These are phyloP conservation scores for Corinectria fuckeliana DNA, from an alignment of 2,329 filamentous ascomycete species.

Conservation along the genomic window DNA sequence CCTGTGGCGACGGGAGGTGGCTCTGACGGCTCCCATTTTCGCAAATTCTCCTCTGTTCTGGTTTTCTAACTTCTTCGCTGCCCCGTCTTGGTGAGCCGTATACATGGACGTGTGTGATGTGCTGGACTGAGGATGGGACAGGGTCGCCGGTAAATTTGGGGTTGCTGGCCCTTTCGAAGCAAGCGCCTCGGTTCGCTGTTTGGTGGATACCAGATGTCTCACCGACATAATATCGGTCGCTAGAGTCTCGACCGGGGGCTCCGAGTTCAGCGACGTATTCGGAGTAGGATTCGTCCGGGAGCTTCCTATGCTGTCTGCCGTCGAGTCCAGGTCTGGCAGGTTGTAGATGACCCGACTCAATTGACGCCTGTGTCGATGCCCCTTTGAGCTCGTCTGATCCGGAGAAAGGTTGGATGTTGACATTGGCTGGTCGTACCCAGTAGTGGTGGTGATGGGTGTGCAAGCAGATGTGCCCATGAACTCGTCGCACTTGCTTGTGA, in stretches of 20 bases:
- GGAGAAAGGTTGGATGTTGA: slow-evolving; percentile 25
- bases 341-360: slow-evolving; percentile 32
- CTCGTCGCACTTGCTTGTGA: slow-evolving; percentile 29
- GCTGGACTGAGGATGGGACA: slow-evolving; percentile 23
- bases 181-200: slow-evolving; percentile 18
- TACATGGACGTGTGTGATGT: slow-evolving; percentile 39
- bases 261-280: slow-evolving; percentile 39
- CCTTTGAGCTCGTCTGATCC: neutral
- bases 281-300: slow-evolving; percentile 28
- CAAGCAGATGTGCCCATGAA: slow-evolving; percentile 49
- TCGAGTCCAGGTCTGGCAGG: slow-evolving; percentile 25
- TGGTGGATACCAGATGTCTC: slow-evolving; percentile 19
- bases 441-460: slow-evolving; percentile 70
- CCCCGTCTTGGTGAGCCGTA: slow-evolving; percentile 8
- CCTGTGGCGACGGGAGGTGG: neutral
- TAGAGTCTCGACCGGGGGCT: slow-evolving; percentile 25
- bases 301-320: slow-evolving; percentile 22
- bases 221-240: slow-evolving; percentile 42
- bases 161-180: slow-evolving; percentile 7
- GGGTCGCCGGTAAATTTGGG: neutral
- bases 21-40: neutral
- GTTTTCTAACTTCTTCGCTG: neutral
- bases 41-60: neutral
- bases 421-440: slow-evolving; percentile 53
- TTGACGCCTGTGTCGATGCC: slow-evolving; percentile 15